Conservation (phyloP, 306 rosid genomes). For the Castanea sativa region DNA sequence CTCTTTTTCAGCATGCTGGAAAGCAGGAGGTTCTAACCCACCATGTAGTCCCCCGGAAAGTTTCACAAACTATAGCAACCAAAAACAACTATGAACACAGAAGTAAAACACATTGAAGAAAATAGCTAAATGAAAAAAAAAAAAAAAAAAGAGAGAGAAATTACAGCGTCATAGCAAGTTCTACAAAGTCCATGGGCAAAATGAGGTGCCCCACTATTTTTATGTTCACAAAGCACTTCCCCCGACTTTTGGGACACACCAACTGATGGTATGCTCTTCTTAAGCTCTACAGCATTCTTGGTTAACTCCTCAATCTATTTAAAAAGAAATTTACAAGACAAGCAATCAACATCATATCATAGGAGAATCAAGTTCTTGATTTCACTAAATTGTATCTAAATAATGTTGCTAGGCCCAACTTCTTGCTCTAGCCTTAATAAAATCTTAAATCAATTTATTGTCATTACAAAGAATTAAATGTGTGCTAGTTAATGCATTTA, state of each 20-base stretch:
- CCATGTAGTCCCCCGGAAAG: constrained; percentile 88
- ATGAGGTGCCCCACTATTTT: constrained; percentile 40
- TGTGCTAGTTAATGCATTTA: too few species aligned
- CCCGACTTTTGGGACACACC: constrained; percentile 28
- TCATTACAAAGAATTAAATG: too few species aligned
- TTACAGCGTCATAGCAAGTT: constrained; percentile 70
- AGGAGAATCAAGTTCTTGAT: background rate
- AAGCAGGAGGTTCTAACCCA: constrained; percentile 92
- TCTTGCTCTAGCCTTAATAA: too few species aligned
- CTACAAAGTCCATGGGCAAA: constrained; percentile 81
- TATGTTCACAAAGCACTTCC: constrained; percentile 62
- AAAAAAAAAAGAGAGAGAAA: constrained; percentile 13
- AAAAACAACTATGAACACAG: constrained; percentile 4
- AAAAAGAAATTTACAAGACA: background rate
- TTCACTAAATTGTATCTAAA: too few species aligned
- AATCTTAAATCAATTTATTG: too few species aligned
- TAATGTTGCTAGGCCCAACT: too few species aligned
- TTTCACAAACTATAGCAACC: constrained; percentile 53
- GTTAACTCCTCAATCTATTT: constrained; percentile 57
- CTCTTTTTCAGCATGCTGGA: constrained; percentile 81
- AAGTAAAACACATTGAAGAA: background rate
- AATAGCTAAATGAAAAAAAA: background rate
- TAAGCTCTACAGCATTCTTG: constrained; percentile 49
- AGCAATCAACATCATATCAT: background rate
- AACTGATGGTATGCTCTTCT: constrained; percentile 21